These are phyloP conservation scores for Claviceps maximensis DNA, from an alignment of 2,329 filamentous ascomycete species.

Conservation along the genomic window DNA sequence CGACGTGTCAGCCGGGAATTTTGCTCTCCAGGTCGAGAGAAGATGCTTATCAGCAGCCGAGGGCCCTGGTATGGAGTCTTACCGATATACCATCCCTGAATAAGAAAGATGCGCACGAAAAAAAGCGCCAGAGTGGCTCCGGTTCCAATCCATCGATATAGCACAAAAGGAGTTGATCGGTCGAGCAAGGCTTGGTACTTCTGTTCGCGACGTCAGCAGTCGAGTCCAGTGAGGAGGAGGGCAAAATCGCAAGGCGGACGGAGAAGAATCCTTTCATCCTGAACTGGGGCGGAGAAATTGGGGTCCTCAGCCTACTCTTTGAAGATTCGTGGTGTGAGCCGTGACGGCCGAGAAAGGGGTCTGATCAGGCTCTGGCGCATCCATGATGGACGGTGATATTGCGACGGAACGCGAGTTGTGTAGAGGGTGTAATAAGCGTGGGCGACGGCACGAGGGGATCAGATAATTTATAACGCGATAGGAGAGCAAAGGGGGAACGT, in stretches of 20 bases:
- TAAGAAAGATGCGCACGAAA: constrained; percentile 76
- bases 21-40: not conserved
- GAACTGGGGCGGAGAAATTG: not conserved
- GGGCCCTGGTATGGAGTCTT: constrained; percentile 13
- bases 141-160: constrained; percentile 87
- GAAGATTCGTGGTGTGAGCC: constrained; percentile 65
- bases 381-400: constrained; percentile 42
- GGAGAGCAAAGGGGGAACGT: not conserved
- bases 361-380: constrained; percentile 73
- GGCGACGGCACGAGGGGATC: not conserved
- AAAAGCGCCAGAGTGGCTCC: constrained; percentile 63
- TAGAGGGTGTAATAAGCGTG: not conserved
- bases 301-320: constrained; percentile 43
- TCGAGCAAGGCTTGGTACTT: constrained; percentile 92
- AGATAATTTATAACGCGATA: not conserved
- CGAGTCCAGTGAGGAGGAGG: not conserved
- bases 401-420: not conserved
- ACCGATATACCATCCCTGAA: constrained; percentile 99
- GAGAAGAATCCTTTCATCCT: not conserved
- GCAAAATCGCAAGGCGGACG: not conserved
- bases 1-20: not conserved
- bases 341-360: constrained; percentile 86
- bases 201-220: constrained; percentile 30
- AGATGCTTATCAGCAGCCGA: not conserved
- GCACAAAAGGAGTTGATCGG: constrained; percentile 76